Evolutionary conservation across 1,284 basidiomycete genomes (phyloP), one percentile per base, ranked within the genome.

Genomic region (Papiliotrema fonsecae): DNA sequence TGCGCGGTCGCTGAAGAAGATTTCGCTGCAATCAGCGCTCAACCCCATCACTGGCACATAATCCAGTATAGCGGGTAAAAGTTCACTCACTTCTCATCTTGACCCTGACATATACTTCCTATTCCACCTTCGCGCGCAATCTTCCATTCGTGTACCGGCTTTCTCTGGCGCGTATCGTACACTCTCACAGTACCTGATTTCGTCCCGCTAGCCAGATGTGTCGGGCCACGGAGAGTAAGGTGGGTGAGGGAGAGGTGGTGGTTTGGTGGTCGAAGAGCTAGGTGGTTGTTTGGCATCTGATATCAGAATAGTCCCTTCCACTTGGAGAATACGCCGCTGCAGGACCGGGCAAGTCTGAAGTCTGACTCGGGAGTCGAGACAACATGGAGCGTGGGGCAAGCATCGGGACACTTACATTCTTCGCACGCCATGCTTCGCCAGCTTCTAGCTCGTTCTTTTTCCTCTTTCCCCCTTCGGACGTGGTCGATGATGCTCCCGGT

Each of bases 231-330:
- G 83, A 35, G 81, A 68, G 44, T 89, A 69, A 48, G 83, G 79
- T 89, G 34, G 13, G 40, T 32, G 11, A 49, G 26, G 37, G 40
- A 49, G 39, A 49, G 19, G 21, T 49, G 87, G 47, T 87, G 81
- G 25, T 93, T 81, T 0, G 88, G 88, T 59, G 86, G 86, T 6
- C 89, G 84, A 19, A 94, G 79, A 41, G 81, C 81, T 2, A 94
- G 77, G 46, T 76, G 69, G 66, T 93, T 89, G 62, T 89, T 87
- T 13, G 85, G 79, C 1, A 89, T 74, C 86, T 88, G 21, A 34
- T 22, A 34, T 43, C 45, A 47, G 36, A 24, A 37, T 34, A 32
- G 35, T 24, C 24, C n/a, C 24, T 19, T n/a, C 10, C 7, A 42
- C 24, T 26, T 26, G 40, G 13, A 11, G 9, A 38, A 14, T 38